Conservation (phyloP, 495 filamentous ascomycete species). For the Parachaetomium inaequale region DNA sequence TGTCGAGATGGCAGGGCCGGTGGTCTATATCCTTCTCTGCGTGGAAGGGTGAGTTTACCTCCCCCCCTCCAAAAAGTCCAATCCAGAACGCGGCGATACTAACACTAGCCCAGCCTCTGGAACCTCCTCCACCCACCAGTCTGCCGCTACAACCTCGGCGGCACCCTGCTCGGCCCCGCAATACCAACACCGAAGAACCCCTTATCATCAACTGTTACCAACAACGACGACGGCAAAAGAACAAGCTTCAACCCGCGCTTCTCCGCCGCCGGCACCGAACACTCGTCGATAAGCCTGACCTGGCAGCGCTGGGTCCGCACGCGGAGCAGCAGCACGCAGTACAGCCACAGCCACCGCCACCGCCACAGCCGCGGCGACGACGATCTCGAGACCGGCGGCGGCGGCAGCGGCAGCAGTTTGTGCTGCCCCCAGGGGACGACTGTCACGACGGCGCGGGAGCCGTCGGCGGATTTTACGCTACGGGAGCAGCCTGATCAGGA, state of each 20-base stretch:
- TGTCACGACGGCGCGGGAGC: background rate
- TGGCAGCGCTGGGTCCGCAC: slow-evolving; percentile 19
- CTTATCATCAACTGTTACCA: background rate
- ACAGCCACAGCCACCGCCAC: background rate
- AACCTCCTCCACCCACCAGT: slow-evolving; percentile 23
- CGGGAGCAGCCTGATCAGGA: slow-evolving; percentile 8
- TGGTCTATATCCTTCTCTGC: slow-evolving; percentile 32
- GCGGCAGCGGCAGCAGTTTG: background rate
- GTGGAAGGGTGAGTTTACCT: slow-evolving; percentile 24
- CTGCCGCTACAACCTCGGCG: slow-evolving; percentile 21
- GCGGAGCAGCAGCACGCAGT: slow-evolving; percentile 14
- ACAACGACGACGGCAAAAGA: background rate
- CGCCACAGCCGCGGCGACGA: background rate
- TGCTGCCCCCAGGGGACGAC: background rate
- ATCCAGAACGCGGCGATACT: background rate
- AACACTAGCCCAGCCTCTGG: slow-evolving; percentile 24
- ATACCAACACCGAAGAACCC: background rate
- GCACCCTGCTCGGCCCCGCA: background rate
- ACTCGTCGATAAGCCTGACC: slow-evolving; percentile 17
- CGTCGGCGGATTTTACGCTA: slow-evolving; percentile 11
- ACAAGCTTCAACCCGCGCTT: slow-evolving; percentile 17
- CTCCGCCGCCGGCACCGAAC: slow-evolving; percentile 14
- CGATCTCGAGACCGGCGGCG: slow-evolving; percentile 6
- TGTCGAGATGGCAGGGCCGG: slow-evolving; percentile 12
- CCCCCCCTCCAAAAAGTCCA: background rate